Evolutionary conservation across 2,329 filamentous ascomycete genomes (phyloP), one percentile per base, ranked within the genome.

Genomic region (Pseudonectria foliicola): DNA sequence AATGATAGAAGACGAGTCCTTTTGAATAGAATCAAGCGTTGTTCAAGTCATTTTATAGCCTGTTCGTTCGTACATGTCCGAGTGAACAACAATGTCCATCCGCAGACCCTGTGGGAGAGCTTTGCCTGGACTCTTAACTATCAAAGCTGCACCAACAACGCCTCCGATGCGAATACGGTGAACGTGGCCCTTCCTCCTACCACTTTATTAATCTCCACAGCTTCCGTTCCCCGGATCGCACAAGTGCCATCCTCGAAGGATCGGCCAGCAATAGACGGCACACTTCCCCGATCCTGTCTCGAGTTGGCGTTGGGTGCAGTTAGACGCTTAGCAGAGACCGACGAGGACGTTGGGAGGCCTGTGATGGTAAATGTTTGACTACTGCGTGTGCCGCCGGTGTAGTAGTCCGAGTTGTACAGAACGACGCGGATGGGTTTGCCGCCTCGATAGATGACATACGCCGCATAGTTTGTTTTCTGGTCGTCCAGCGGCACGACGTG

Each of bases 361-460:
- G 59, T 61, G 12, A 73, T 39, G 0, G 56, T 61, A 38, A 69
- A 66, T 4, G 54, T 50, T 40, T 66, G 57, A n/a, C 40, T 54
- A n/a, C 49, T 42, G 16, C 63, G 52, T 6, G 50, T 38, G 15
- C 42, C 40, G 7, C 31, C 36, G 12, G 40, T 57, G 39, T 56
- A 67, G 44, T 67, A 67, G 37, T 68, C 61, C 7, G 66, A 67
- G 44, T 68, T 69, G 39, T 64, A 65, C 33, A 73, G 46, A n/a
- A 73, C 45, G 4, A 59, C 59, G 2, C 60, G 50, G 10, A 65
- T 37, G 1, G 65, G 62, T 1, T 43, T 37, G 1, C 59, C 59
- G 4, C 49, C 40, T 3, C 61, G 48, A 45, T 67, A 73, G 11
- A 64, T 56, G 3, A 59, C 68, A 32, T 73, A 73, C 2, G 55